Base-by-base conservation (phyloP, 140 eudicot species). In the Anethum foeniculum region DNA sequence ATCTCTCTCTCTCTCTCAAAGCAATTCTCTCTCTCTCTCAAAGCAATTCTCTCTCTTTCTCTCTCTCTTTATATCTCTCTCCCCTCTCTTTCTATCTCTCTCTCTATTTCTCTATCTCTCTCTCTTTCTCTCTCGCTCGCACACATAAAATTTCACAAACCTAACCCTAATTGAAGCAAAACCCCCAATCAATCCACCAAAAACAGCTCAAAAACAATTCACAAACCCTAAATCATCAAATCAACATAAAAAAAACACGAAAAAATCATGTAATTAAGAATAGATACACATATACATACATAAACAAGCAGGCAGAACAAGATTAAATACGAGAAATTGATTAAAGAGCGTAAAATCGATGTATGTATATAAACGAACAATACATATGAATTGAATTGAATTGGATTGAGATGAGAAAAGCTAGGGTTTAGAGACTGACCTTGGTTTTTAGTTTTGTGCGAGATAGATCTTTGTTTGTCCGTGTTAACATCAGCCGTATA, bases 351-450 rank as follows among this genome's bases (percentile, higher is more conserved):
- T 25, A 62, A 13, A 62, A 62, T 2, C 25, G 7, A 2, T 62
- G 69, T 62, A 11, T 25, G 30, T 23, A n/a, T 23, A 56, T 18
- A 16, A 18, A 52, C n/a, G 5, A 48, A 48, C 12, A 48, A 15
- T 51, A 18, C 1, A n/a, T 60, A 23, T 56, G 1, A 21, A 7
- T 51, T 3, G 7, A 47, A 51, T 51, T 56, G 16, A 6, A 62
- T 62, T 62, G 34, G 7, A n/a, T 9, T 62, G 12, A 62, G 34
- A 62, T 25, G 34, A 62, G 69, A 62, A 25, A 62, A 62, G 46
- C 34, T 62, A 62, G 69, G 69, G 69, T 62, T 62, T 62, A 13
- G 69, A 62, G 69, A 62, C 69, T 62, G 34, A 62, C 69, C 69
- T 62, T 62, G 34, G 69, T 11, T 12, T 25, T 23, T 41, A 41